Base-by-base conservation (phyloP, 2,329 filamentous ascomycete genomes). In the Diaporthe sp. region DNA sequence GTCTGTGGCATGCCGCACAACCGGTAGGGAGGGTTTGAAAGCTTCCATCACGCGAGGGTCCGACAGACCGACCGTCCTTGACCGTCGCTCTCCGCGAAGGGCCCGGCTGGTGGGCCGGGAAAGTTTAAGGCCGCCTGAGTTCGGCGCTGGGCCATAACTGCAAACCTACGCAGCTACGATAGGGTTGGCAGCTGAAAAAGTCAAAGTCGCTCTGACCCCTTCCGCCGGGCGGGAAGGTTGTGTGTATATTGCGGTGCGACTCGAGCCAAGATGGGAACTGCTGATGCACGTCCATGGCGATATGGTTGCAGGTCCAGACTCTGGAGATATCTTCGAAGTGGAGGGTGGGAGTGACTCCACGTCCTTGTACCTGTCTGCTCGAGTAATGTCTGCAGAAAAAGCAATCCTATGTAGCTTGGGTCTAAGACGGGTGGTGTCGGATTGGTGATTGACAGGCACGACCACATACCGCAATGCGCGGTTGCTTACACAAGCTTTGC, bases 161-260 rank as follows among this genome's bases (percentile, higher is more conserved):
- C 15, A 53, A 53, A 30, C 47, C 44, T 37, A 51, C 44, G 19
- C 19, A 35, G 27, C 44, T 19, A 53, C 30, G 47, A 68, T 53
- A 68, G 63, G 63, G 47, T 68, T 68, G 63, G 63, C 47, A 68
- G 63, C 63, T 68, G 47, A 68, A 53, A 68, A 68, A 68, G 63
- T 68, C 32, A 68, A 68, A 68, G 44, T 53, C 63, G 63, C 63
- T 68, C 63, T 53, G 47, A 53, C 63, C 63, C 63, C 63, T 37
- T 66, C 47, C 63, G 63, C 63, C 44, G 63, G 63, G 63, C 63
- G 63, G 63, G 63, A 66, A 47, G 32, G 47, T 39, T 68, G 63
- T 66, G 61, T 25, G 58, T 15, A 8, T 47, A 19, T 50, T 22
- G 47, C 47, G 47, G 32, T 53, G 63, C 63, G 63, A 53, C 47